Evolutionary conservation across 108 stramenopile species (phyloP).

Genomic region (Pseudonitzschia multiseries): DNA sequence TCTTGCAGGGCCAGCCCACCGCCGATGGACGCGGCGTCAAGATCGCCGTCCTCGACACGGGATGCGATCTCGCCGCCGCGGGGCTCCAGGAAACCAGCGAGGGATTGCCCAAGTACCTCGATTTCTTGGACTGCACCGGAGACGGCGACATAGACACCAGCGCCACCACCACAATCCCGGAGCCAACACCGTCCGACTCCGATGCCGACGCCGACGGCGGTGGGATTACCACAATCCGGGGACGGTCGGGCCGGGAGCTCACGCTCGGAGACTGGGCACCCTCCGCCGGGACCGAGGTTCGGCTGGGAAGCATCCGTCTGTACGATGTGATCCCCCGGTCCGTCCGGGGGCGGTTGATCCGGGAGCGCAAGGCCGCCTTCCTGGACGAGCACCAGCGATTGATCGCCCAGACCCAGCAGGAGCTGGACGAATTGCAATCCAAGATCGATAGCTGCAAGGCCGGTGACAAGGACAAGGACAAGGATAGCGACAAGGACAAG

Average conservation of each 20-base stretch:
- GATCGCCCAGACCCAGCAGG: conserved; percentile 21
- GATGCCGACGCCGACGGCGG: neutral
- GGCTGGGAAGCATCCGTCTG: conserved; percentile 18
- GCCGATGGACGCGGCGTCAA: conserved; percentile 78
- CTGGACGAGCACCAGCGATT: conserved; percentile 51
- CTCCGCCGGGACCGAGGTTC: neutral
- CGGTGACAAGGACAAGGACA: conserved; percentile 21
- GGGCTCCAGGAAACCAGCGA: conserved; percentile 56
- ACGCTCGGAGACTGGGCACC: conserved; percentile 34
- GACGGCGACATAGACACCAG: conserved; percentile 83
- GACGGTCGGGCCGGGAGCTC: conserved; percentile 51
- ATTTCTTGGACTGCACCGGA: conserved; percentile 90
- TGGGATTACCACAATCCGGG: too few relatives aligned
- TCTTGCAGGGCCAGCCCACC: conserved; percentile 44
- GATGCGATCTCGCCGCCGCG: conserved; percentile 82
- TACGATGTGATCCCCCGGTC: conserved; percentile 8
- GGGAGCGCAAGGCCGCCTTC: conserved; percentile 64
- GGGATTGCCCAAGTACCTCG: conserved; percentile 73
- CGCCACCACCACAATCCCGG: conserved; percentile 22
- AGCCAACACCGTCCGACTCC: neutral
- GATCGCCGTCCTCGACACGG: conserved; percentile 90
- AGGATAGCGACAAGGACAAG: conserved; percentile 31
- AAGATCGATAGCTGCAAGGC: conserved; percentile 1
- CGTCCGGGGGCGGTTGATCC: conserved; percentile 24
- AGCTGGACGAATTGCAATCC: conserved; percentile 3